Percentiles rank a stretch among this genome's conserved stretches.
Evolutionary conservation across 371 early-diverging fungal genomes (phyloP).

Genomic region (Mortierella sp.): DNA sequence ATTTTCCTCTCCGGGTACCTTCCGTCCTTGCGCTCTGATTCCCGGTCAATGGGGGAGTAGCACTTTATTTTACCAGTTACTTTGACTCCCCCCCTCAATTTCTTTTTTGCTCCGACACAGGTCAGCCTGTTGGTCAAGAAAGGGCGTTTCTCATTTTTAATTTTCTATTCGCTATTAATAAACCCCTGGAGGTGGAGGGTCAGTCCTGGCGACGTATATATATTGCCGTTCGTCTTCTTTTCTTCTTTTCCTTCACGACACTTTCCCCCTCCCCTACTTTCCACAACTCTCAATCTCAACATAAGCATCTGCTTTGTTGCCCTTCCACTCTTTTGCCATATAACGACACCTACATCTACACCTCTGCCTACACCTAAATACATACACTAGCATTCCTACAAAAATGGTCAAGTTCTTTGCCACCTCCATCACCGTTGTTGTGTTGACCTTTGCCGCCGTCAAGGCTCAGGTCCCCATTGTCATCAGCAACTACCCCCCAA

Average conservation of each 20-base stretch:
- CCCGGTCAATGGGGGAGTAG: background rate
- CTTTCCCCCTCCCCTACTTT: background rate
- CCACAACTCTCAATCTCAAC: background rate
- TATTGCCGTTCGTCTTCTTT: background rate
- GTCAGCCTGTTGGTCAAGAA: background rate
- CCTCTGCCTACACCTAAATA: background rate
- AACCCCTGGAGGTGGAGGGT: background rate
- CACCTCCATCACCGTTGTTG: slow-evolving; percentile 26
- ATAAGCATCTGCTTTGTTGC: slow-evolving; percentile 7
- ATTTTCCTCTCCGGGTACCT: slow-evolving; percentile 5
- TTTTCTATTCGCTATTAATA: background rate
- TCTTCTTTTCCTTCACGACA: slow-evolving; percentile 13
- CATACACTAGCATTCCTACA: no score
- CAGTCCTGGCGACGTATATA: background rate
- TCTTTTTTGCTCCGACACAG: background rate
- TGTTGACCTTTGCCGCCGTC: slow-evolving; percentile 27
- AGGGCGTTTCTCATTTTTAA: background rate
- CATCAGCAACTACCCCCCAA: background rate
- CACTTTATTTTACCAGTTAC: background rate
- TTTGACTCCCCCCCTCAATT: background rate
- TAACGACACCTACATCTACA: slow-evolving; percentile 4
- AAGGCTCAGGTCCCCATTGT: slow-evolving; percentile 32
- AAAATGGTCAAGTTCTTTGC: slow-evolving; percentile 27
- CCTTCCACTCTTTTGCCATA: slow-evolving; percentile 8
- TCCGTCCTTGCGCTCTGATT: slow-evolving; percentile 1